These are phyloP conservation scores for Dioszegia hungarica DNA, from an alignment of 768 basidiomycete species.

Conservation along the genomic window DNA sequence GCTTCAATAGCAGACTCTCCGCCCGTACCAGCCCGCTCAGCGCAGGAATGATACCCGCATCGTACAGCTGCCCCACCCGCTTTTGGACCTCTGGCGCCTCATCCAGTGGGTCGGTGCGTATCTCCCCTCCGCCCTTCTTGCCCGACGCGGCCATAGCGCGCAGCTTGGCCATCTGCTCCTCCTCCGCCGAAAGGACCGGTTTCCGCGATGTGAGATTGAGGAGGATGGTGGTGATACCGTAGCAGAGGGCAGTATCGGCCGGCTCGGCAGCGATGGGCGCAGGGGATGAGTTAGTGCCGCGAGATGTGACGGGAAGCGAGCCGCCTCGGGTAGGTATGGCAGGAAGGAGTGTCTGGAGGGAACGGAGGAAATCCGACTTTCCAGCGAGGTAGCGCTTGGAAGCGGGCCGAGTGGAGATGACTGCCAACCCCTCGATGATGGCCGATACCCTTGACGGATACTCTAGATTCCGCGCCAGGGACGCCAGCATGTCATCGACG, in stretches of 20 bases:
- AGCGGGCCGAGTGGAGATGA: constrained; percentile 62
- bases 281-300: constrained; percentile 21
- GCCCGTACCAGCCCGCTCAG: constrained; percentile 58
- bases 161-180: constrained; percentile 74
- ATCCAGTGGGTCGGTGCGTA: constrained; percentile 55
- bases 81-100: constrained; percentile 63
- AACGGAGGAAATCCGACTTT: constrained; percentile 55
- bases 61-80: constrained; percentile 59
- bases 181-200: constrained; percentile 70
- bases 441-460: constrained; percentile 53
- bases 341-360: constrained; percentile 24
- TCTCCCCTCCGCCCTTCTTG: constrained; percentile 15
- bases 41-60: constrained; percentile 62
- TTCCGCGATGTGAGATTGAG: constrained; percentile 68
- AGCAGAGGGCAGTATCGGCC: constrained; percentile 56
- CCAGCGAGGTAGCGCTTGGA: constrained; percentile 63
- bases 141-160: constrained; percentile 63
- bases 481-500: constrained; percentile 57
- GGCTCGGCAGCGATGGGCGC: neutral
- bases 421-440: constrained; percentile 78
- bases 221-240: constrained; percentile 71
- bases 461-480: constrained; percentile 51
- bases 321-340: constrained; percentile 13
- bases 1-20: constrained; percentile 65
- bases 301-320: constrained; percentile 34